Percentiles rank a stretch among this genome's conserved stretches.
These are phyloP conservation scores for Simmondsia chinensis DNA, from an alignment of 148 eudicot genomes.

Conservation along the genomic window DNA sequence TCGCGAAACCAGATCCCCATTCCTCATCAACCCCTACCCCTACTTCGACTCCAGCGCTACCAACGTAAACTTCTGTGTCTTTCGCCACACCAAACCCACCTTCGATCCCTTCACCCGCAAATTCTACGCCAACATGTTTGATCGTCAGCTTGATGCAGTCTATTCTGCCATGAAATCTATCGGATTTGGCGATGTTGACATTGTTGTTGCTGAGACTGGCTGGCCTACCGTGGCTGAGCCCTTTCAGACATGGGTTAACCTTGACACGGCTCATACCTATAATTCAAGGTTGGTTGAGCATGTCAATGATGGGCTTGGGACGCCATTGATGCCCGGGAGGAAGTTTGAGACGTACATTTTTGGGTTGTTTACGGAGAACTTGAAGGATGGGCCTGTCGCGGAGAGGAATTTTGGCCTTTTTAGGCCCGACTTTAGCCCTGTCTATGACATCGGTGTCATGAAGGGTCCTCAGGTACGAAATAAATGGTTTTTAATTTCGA, in stretches of 20 bases:
- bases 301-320: constrained; percentile 41
- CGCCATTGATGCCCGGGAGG: constrained; percentile 75
- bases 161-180: constrained; percentile 53
- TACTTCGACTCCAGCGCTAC: constrained; percentile 43
- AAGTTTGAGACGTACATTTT: constrained; percentile 70
- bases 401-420: constrained; percentile 79
- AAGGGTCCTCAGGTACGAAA: too few species aligned
- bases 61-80: constrained; percentile 25
- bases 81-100: constrained; percentile 28
- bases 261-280: constrained; percentile 42
- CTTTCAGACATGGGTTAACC: constrained; percentile 32
- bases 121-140: constrained; percentile 58
- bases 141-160: constrained; percentile 53
- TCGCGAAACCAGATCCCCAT: constrained; percentile 52
- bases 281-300: constrained; percentile 42
- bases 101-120: constrained; percentile 30
- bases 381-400: constrained; percentile 53
- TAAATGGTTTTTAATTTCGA: too few species aligned
- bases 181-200: constrained; percentile 53
- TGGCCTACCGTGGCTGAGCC: constrained; percentile 73
- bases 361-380: constrained; percentile 57
- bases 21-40: constrained; percentile 86
- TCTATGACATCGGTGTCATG: constrained; percentile 67
- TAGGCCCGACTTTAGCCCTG: constrained; percentile 53
- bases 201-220: constrained; percentile 78